Evolutionary conservation across 768 basidiomycete genomes (phyloP).

Genomic region (Rickenella mellea): DNA sequence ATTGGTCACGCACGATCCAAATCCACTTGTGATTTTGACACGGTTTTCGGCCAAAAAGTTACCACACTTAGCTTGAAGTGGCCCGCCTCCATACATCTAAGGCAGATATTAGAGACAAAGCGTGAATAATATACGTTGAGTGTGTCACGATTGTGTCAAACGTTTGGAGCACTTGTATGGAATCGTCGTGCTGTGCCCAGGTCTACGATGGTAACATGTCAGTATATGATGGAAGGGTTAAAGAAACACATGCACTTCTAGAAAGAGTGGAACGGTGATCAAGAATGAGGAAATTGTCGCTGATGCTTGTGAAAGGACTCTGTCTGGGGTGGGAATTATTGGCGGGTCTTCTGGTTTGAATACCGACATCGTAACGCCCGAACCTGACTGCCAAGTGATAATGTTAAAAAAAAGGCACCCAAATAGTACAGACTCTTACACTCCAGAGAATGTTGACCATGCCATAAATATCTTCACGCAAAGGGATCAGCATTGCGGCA

Average conservation of each 20-base stretch:
- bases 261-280: too few species aligned
- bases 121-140: too few species aligned
- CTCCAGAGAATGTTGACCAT: constrained; percentile 1
- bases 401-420: background rate
- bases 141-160: too few species aligned
- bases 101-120: background rate
- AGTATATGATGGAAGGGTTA: too few species aligned
- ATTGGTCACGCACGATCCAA: constrained; percentile 5
- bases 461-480: constrained; percentile 6
- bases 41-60: constrained; percentile 14
- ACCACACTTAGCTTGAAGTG: constrained; percentile 14
- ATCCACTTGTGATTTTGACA: constrained; percentile 8
- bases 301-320: too few species aligned
- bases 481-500: background rate
- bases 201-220: too few species aligned
- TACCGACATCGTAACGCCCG: constrained; percentile 9
- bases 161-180: too few species aligned
- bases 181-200: too few species aligned
- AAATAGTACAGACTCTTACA: constrained; percentile 1
- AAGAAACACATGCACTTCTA: too few species aligned
- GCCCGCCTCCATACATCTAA: constrained; percentile 22
- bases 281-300: too few species aligned
- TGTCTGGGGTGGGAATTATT: constrained; percentile 13
- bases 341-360: constrained; percentile 16
- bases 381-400: background rate